Conservation (phyloP, 139 green algal species). For the Chlorella vulgaris region DNA sequence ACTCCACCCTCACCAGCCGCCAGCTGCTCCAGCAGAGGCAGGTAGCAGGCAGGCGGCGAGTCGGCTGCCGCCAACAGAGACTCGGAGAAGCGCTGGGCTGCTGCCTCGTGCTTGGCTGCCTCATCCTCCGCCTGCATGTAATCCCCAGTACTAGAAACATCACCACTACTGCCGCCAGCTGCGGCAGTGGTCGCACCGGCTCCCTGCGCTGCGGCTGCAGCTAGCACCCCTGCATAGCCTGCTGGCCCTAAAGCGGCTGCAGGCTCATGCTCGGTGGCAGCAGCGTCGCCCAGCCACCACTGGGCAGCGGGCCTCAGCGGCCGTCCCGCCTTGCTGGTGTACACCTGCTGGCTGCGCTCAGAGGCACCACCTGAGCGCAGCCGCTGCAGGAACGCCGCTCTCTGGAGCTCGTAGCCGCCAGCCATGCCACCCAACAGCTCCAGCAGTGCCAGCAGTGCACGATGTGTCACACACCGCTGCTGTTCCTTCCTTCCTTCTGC, state of each 20-base stretch:
- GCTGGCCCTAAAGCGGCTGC: no score
- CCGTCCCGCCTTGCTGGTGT: neutral
- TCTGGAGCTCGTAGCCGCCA: slow-evolving; percentile 20
- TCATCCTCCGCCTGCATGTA: slow-evolving; percentile 36
- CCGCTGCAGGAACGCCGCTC: slow-evolving; percentile 14
- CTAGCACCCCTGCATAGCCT: no score
- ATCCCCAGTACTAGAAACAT: no score
- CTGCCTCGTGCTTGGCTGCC: slow-evolving; percentile 13
- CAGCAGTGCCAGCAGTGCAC: neutral
- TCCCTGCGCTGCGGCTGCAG: neutral
- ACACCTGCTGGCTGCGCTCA: neutral
- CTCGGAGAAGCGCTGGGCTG: slow-evolving; percentile 35
- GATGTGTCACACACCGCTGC: neutral
- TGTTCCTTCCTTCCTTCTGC: neutral
- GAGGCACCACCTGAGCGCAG: neutral
- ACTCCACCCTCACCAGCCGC: no score
- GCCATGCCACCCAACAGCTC: slow-evolving; percentile 33
- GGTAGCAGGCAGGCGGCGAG: slow-evolving; percentile 35
- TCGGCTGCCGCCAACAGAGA: slow-evolving; percentile 26
- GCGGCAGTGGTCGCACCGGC: neutral
- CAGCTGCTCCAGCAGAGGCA: slow-evolving; percentile 36
- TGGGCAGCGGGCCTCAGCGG: slow-evolving; percentile 3
- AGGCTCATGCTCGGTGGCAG: no score
- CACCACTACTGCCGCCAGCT: neutral
- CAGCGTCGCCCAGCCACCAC: neutral